Base-by-base conservation (phyloP, 2,329 filamentous ascomycete species). In the Beauveria sp. region DNA sequence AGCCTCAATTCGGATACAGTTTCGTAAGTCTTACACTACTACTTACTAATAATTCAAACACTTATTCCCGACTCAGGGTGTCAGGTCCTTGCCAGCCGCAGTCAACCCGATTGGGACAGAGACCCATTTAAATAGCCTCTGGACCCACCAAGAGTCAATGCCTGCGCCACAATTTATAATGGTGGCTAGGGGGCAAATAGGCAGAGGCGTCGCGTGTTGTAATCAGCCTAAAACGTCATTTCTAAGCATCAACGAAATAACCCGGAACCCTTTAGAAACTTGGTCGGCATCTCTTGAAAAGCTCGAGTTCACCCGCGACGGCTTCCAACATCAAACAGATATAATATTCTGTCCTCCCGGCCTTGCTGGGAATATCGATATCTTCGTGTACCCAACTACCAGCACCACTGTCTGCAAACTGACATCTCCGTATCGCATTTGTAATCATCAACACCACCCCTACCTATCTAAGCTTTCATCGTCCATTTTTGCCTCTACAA, bases 161-260 rank as follows among this genome's bases (percentile, higher is more conserved):
- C 12, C 34, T 37, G 34, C 34, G 34, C 34, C 34, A 16, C 34
- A 37, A 37, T 14, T 16, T 6, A 37, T 37, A 12, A 16, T 6
- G 16, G 34, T 16, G 34, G 34, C 34, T 37, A 37, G 34, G 12
- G 30, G 12, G 30, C 30, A 34, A 34, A 14, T 14, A 34, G 5
- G 30, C 30, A 34, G 30, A 34, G 30, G 12, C 34, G 34, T 37
- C 5, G 34, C 34, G 34, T 14, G 34, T 16, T 37, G 34, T 56
- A 40, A 50, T 14, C 55, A 26, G 22, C 52, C 20, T 18, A 34
- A 43, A 41, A 61, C 63, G 61, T 62, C 62, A 50, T 63, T 66
- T 67, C 67, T 65, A 64, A 67, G 69, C 62, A 64, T 64, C 61
- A 59, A 63, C 20, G 18, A 30, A 30, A 22, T 40, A 26, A 53